Base-by-base conservation (phyloP, 2,329 filamentous ascomycete genomes). In the Fusarium euwallaceae region DNA sequence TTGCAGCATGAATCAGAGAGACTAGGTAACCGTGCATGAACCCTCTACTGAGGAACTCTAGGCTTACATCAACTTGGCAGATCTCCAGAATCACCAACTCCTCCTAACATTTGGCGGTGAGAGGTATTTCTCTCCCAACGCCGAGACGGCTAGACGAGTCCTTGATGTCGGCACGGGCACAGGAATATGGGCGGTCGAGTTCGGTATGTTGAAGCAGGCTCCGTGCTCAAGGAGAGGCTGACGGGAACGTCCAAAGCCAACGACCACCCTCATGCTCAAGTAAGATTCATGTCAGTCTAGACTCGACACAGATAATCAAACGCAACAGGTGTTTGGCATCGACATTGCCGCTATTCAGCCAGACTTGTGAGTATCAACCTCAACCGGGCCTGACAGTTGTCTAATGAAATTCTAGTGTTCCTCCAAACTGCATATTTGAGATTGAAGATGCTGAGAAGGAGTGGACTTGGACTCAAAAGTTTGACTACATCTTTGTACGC, bases 401-500 rank as follows among this genome's bases (percentile, higher is more conserved):
- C 41, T 22, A 7, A 45, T 45, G 2, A 22, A 8, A 45, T 22
- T 4, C 20, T 12, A 45, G 41, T 14, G 41, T 45, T 7, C 41
- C 41, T 14, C 41, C 41, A 12, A 45, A 45, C 20, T 45, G 20
- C 41, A 45, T 20, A 22, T 45, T 45, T 45, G 41, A 45, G 20
- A 45, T 45, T 45, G 41, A 45, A 4, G 41, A 45, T 22, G 41
- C 41, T 6, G 41, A 45, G 14, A 67, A 69, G 48, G 58, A 73
- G 2, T 76, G 73, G 73, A 73, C 73, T 0, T 76, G 70, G 73
- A 20, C 22, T 1, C 37, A 43, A 1, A 55, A 43, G 0, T 76
- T 75, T 1, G 73, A 75, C 41, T 76, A 71, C 0, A 72, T 76
- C 16, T 73, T 76, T 12, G n/a, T 61, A 0, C 67, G 73, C 4